Base-by-base conservation (phyloP, 192 early-diverging fungal species). In the Coemansia sp. region DNA sequence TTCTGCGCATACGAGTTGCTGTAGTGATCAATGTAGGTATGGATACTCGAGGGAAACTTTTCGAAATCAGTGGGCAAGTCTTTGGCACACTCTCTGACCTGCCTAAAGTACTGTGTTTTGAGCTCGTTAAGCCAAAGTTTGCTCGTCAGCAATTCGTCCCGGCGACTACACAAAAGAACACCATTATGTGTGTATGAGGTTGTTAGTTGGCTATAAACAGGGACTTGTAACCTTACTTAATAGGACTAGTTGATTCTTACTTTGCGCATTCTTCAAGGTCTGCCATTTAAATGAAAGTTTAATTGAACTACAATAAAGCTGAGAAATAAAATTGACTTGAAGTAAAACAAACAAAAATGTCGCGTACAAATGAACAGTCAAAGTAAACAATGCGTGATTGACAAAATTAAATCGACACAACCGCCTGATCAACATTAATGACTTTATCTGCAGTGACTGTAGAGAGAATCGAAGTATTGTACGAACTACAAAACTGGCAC, bases 401-500 rank as follows among this genome's bases (percentile, higher is more conserved):
- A 45, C 55, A 6, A 45, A 22, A 25, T 13, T 15, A 8, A 10
- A 37, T 37, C 9, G 34, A 9, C 34, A 37, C 34, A 37, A 9
- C 34, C 34, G 33, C 17, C 18, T 18, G 25, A 19, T n/a, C 49
- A 15, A 9, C 30, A 27, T 4, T 15, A 25, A 14, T 15, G 23
- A 17, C 34, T 4, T 25, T 5, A 11, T n/a, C 12, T 2, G 13
- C 43, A 4, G 15, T 46, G 7, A 46, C 48, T 12, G 63, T 69
- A 1, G 69, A 65, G 15, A 80, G 44, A 8, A 80, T 52, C 1
- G 50, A 88, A 2, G 93, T 98, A 64, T 96, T 98, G 70, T 91
- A 98, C n/a, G 91, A 89, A 23, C 66, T 55, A 69, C 96, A 98
- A 23, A 78, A 66, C 5, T 71, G 66, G 75, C 96, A 98, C 63